A percentile compares a stretch with the other conserved stretches of the same genome.
Conservation (phyloP, 192 early-diverging fungal species). For the Chytriomyces confervae region DNA sequence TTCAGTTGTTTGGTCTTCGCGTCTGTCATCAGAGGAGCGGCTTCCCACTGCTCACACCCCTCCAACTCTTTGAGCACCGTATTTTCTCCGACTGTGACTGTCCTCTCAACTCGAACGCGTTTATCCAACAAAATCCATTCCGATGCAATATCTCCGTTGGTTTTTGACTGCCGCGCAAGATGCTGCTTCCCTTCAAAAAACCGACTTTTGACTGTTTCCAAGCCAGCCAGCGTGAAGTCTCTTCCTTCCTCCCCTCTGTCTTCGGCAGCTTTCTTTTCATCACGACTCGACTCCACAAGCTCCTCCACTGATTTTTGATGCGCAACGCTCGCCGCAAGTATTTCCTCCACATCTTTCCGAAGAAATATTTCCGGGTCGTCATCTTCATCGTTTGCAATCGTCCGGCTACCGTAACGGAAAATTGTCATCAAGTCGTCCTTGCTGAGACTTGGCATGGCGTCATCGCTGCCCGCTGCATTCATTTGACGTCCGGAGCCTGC, state of each 20-base stretch:
- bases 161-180: constrained; percentile 22
- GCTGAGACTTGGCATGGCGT: constrained; percentile 35
- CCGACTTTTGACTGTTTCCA: constrained; percentile 37
- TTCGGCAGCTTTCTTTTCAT: no score
- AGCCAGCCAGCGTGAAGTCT: constrained; percentile 40
- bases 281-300: constrained; percentile 3
- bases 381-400: constrained; percentile 21
- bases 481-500: constrained; percentile 33
- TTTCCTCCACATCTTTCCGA: constrained; percentile 26
- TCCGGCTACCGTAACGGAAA: constrained; percentile 42
- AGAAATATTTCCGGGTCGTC: constrained; percentile 33
- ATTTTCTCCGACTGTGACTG: constrained; percentile 42
- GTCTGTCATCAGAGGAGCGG: constrained; percentile 24
- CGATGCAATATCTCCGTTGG: constrained; percentile 34
- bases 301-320: constrained; percentile 33
- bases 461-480: constrained; percentile 35
- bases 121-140: constrained; percentile 46
- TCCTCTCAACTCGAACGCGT: constrained; percentile 39
- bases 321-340: constrained; percentile 27
- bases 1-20: constrained; percentile 12
- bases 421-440: constrained; percentile 43
- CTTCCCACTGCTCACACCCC: constrained; percentile 48
- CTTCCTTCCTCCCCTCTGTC: constrained; percentile 1
- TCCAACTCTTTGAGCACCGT: constrained; percentile 43
- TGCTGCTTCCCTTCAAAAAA: constrained; percentile 41